phyloP scores from a whole-genome alignment of 169 alveolate species.

The Perkinsus chesapeaki region DNA sequence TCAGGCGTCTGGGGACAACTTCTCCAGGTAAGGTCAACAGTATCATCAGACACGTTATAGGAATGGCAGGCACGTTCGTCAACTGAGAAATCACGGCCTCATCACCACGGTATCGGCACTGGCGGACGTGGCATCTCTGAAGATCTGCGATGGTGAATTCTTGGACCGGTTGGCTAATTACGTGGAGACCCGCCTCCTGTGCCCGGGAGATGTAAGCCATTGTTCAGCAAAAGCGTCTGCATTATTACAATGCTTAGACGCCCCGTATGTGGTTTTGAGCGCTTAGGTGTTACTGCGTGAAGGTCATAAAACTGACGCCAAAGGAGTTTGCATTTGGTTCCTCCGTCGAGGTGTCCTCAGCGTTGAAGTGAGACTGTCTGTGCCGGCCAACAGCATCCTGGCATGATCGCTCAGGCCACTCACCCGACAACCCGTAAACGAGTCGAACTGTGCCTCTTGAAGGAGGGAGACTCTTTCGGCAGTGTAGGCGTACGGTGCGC shows the following conservation, averaged over 20 bases:
- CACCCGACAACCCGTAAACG: not conserved
- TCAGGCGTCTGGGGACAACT: no score
- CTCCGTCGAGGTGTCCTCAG: not conserved
- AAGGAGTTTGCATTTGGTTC: not conserved
- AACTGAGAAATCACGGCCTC: no score
- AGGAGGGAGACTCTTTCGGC: not conserved
- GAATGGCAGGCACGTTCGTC: no score
- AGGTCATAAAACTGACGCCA: not conserved
- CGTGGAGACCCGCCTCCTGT: not conserved
- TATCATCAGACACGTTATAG: no score
- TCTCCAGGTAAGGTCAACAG: no score
- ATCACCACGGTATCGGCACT: not conserved
- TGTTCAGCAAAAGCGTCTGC: no score
- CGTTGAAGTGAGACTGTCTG: not conserved
- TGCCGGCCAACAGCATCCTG: not conserved
- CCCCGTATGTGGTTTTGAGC: not conserved
- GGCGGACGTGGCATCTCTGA: not conserved
- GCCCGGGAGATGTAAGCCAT: not conserved
- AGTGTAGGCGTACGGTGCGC: not conserved
- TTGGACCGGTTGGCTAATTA: not conserved
- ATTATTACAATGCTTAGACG: not conserved
- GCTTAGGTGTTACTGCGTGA: not conserved
- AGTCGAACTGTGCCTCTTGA: not conserved
- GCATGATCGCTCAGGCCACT: not conserved
- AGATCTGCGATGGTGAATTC: not conserved